phyloP scores from a whole-genome alignment of 2,329 filamentous ascomycete species.

The Pseudopyricularia cyperi region DNA sequence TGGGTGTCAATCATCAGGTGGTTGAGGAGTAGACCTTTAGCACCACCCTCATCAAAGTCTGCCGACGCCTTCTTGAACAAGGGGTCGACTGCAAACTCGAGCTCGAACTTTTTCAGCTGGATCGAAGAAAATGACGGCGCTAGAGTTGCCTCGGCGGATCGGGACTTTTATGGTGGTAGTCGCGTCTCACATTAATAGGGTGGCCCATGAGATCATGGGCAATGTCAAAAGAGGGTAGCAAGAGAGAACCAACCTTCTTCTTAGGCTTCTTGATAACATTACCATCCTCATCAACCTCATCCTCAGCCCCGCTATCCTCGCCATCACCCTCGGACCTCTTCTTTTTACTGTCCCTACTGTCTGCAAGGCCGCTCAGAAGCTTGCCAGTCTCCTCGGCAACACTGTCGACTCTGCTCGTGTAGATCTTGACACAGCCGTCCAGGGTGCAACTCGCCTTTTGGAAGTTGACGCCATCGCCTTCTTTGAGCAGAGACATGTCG shows the following conservation, averaged over 20 bases:
- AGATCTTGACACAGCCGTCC: conserved; percentile 98
- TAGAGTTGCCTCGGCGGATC: conserved; percentile 85
- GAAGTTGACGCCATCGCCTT: conserved; percentile 95
- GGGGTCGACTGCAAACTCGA: conserved; percentile 92
- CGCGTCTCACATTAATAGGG: background rate
- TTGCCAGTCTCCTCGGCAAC: conserved; percentile 96
- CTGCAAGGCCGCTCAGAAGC: conserved; percentile 81
- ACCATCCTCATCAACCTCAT: conserved; percentile 36
- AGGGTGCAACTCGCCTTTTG: conserved; percentile 96
- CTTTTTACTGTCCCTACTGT: conserved; percentile 69
- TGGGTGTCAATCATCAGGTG: conserved; percentile 90
- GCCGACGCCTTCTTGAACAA: conserved; percentile 99
- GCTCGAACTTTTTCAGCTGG: conserved; percentile 92
- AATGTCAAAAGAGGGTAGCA: background rate
- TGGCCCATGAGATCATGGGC: conserved; percentile 4
- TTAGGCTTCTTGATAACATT: conserved; percentile 47
- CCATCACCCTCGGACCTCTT: conserved; percentile 46
- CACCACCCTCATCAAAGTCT: conserved; percentile 95
- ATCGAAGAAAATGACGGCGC: conserved; percentile 78
- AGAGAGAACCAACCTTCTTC: conserved; percentile 53
- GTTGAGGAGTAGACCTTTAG: conserved; percentile 87
- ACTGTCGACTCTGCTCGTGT: conserved; percentile 95
- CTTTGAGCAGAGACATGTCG: conserved; percentile 93
- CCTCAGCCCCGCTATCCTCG: conserved; percentile 51
- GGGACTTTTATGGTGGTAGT: conserved; percentile 32